These are phyloP conservation scores for Aspergillus neoniger DNA, from an alignment of 2,329 filamentous ascomycete genomes.

Conservation along the genomic window DNA sequence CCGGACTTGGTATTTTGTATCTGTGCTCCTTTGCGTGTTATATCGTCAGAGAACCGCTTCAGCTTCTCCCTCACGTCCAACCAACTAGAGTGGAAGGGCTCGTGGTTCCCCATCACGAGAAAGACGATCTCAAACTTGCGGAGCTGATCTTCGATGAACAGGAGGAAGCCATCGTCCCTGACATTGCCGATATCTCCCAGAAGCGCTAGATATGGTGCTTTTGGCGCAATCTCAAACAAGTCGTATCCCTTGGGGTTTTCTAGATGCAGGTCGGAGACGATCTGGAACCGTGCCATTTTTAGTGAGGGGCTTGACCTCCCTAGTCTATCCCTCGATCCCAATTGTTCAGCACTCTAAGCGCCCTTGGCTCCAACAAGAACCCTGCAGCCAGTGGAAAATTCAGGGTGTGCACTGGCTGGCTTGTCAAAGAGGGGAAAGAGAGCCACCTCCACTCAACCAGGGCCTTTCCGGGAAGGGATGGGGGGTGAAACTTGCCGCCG, in stretches of 20 bases:
- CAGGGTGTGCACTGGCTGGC: not conserved
- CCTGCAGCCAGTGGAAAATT: not conserved
- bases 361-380: not conserved
- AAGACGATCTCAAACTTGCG: conserved; percentile 53
- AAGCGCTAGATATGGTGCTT: conserved; percentile 55
- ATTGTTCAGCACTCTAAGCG: conserved; percentile 6
- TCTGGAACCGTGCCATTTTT: conserved; percentile 40
- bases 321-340: not conserved
- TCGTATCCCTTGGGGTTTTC: conserved; percentile 55
- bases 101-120: conserved; percentile 60
- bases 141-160: conserved; percentile 54
- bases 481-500: not conserved
- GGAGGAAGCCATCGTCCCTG: conserved; percentile 47
- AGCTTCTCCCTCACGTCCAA: conserved; percentile 24
- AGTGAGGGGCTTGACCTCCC: not conserved
- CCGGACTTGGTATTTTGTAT: conserved; percentile 2
- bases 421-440: not conserved
- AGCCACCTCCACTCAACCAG: conserved; percentile 72
- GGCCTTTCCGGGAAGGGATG: not conserved
- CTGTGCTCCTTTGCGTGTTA: conserved; percentile 17
- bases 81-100: conserved; percentile 50
- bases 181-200: conserved; percentile 59
- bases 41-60: conserved; percentile 25
- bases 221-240: conserved; percentile 50
- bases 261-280: conserved; percentile 62